A percentile compares a stretch with the other conserved stretches of the same genome.
Conservation (phyloP, 257 asterid species). For the Ajuga chamaepitys region DNA sequence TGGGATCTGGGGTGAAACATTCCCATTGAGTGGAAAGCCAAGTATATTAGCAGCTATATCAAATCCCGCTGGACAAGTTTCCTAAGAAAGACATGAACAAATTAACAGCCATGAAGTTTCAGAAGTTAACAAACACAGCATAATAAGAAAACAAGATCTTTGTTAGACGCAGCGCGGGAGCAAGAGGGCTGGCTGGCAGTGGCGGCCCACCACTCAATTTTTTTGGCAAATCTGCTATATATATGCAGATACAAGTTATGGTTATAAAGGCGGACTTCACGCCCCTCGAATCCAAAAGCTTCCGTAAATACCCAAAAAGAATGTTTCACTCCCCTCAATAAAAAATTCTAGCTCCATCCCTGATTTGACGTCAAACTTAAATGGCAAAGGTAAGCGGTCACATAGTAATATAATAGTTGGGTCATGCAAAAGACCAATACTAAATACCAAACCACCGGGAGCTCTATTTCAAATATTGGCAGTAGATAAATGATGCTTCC, state of each 20-base stretch:
- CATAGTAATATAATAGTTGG: background rate
- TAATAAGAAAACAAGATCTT: background rate
- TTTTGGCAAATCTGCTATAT: too few relatives aligned
- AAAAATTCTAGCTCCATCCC: too few relatives aligned
- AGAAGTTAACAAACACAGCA: background rate
- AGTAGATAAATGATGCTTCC: background rate
- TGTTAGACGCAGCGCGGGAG: too few relatives aligned
- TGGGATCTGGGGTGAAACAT: constrained; percentile 26
- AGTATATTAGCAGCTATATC: constrained; percentile 30
- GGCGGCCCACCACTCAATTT: too few relatives aligned
- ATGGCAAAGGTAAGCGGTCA: background rate
- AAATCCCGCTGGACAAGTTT: constrained; percentile 35
- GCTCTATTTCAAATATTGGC: background rate
- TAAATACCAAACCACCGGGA: background rate
- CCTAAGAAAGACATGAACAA: constrained; percentile 40
- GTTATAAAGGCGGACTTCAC: too few relatives aligned
- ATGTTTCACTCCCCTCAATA: too few relatives aligned
- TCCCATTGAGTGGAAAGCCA: constrained; percentile 34
- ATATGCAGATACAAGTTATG: too few relatives aligned
- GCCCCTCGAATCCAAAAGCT: too few relatives aligned
- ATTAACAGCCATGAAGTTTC: constrained; percentile 1
- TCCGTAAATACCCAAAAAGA: too few relatives aligned
- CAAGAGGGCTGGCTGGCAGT: too few relatives aligned
- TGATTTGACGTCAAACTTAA: constrained; percentile 1
- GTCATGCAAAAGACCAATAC: background rate